Base-by-base conservation (phyloP, 2,329 filamentous ascomycete genomes). In the Aureobasidium sp. region DNA sequence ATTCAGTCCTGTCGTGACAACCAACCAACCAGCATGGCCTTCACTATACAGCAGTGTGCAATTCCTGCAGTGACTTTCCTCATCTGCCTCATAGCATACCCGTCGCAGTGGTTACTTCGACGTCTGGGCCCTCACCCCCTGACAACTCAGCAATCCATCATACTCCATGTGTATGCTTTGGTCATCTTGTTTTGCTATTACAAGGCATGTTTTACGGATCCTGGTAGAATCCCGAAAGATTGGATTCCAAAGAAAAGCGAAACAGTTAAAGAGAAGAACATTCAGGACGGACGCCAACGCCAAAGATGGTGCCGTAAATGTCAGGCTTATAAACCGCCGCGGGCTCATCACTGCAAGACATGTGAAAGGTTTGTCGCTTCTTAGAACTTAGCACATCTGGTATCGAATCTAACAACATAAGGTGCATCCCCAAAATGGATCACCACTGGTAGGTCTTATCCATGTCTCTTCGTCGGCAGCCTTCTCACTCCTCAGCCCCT, bases 401-500 rank as follows among this genome's bases (percentile, higher is more conserved):
- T 8, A 16, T 34, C 21, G 2, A 29, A 25, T 55, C 54, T 62
- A 11, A 57, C 30, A 30, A 7, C 59, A 39, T 25, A 45, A 65
- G 64, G 59, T 67, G 89, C 73, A 83, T 91, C 53, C 87, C 88
- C 41, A 88, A 85, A 74, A 92, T 92, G 89, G 89, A 92, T 75
- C 88, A 91, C 75, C 89, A 95, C 76, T 94, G 90, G 70, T 89
- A 90, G 3, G 94, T 90, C 90, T 93, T 89, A 3, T 78, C 71
- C 72, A 70, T 64, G 69, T 65, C 32, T 36, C 11, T 14, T 47
- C 29, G 7, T 34, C 36, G 42, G 14, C n/a, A 59, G 13, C 32
- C 13, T 58, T 47, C 41, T 55, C 34, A 27, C 39, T 16, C 61
- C 29, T 60, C 21, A 32, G 49, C 44, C 34, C 57, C 48, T 63